Conservation (phyloP, 1,139 yeast species). For the Saccharomyces hybrid region DNA sequence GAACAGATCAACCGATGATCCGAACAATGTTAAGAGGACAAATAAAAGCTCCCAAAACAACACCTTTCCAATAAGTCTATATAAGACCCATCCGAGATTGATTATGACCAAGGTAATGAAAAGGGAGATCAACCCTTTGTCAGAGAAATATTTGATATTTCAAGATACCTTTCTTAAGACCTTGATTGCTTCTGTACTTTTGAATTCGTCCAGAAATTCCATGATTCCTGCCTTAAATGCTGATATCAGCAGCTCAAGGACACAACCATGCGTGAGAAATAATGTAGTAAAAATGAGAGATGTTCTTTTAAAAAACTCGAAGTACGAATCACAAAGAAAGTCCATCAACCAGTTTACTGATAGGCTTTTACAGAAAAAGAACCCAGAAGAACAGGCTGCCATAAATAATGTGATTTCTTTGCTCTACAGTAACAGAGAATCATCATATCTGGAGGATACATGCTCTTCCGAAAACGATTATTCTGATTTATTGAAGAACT, state of each 20-base stretch:
- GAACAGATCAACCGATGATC: constrained; percentile 8
- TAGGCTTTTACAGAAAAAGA: constrained; percentile 18
- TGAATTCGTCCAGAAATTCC: not conserved
- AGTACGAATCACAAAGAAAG: constrained; percentile 13
- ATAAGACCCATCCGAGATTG: constrained; percentile 2
- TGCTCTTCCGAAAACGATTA: constrained; percentile 19
- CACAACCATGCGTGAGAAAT: constrained; percentile 15
- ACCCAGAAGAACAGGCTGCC: constrained; percentile 9
- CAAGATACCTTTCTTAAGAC: constrained; percentile 2
- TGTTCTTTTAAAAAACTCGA: constrained; percentile 17
- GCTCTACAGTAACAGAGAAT: constrained; percentile 10
- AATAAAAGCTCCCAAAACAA: not conserved
- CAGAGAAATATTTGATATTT: constrained; percentile 2
- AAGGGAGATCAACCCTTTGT: constrained; percentile 4
- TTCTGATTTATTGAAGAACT: constrained; percentile 20
- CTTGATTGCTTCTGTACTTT: constrained; percentile 2
- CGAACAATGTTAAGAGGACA: not conserved
- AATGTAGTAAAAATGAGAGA: constrained; percentile 20
- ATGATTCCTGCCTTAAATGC: constrained; percentile 14
- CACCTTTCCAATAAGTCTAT: constrained; percentile 1
- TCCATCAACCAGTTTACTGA: constrained; percentile 22
- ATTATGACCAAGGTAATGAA: constrained; percentile 3
- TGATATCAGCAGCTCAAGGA: constrained; percentile 17
- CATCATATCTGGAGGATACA: constrained; percentile 24
- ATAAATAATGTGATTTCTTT: constrained; percentile 13